These are phyloP conservation scores for Stellera chamaejasme DNA, from an alignment of 345 rosid species.

Conservation along the genomic window DNA sequence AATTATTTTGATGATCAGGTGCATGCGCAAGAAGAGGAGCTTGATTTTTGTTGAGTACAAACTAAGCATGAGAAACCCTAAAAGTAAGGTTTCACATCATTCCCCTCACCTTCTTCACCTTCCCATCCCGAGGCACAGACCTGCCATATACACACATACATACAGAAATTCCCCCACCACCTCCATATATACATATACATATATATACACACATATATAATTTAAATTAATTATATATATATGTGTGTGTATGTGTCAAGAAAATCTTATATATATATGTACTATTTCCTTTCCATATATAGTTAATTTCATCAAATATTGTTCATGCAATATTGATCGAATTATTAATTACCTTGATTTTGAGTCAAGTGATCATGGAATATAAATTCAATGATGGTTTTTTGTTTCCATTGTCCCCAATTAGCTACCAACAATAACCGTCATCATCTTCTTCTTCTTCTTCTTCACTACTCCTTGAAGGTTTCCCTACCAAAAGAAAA, in stretches of 20 bases:
- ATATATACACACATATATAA: too few relatives aligned
- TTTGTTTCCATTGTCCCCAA: conserved; percentile 23
- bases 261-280: too few relatives aligned
- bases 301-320: too few relatives aligned
- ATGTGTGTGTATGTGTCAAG: too few relatives aligned
- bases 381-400: conserved; percentile 15
- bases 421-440: conserved; percentile 21
- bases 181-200: neutral
- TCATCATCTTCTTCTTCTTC: conserved; percentile 19
- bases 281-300: too few relatives aligned
- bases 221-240: too few relatives aligned
- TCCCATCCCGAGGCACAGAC: conserved; percentile 57
- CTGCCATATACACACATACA: conserved; percentile 1
- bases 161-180: conserved; percentile 15
- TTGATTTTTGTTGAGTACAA: conserved; percentile 38
- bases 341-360: conserved; percentile 16
- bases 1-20: conserved; percentile 7
- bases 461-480: conserved; percentile 20
- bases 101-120: conserved; percentile 52
- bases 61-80: conserved; percentile 56
- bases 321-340: neutral
- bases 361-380: conserved; percentile 9
- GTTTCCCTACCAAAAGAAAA: conserved; percentile 16
- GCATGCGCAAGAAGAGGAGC: conserved; percentile 38
- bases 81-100: conserved; percentile 52